A percentile compares a stretch with the other conserved stretches of the same genome.
phyloP scores from a whole-genome alignment of 179 eudicot genomes.

The Pouteria campechiana region DNA sequence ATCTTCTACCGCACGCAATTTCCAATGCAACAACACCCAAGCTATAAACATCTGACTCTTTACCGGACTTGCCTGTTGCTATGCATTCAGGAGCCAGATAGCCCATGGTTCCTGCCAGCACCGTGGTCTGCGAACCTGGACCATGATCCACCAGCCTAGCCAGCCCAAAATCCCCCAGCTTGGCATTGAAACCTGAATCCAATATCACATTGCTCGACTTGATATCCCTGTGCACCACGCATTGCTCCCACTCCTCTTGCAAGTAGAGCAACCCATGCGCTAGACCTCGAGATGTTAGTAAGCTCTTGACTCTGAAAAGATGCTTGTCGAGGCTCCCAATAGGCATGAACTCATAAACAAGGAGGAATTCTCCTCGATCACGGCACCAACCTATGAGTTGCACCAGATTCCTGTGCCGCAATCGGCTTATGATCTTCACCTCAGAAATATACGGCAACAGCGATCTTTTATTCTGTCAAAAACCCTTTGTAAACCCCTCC shows the following conservation, averaged over 20 bases:
- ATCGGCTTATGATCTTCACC: constrained; percentile 9
- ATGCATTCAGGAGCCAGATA: constrained; percentile 8
- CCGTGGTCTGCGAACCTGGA: constrained; percentile 5
- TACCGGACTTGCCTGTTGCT: constrained; percentile 6
- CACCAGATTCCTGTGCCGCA: constrained; percentile 13
- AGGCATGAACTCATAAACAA: constrained; percentile 14
- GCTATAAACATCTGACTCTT: constrained; percentile 9
- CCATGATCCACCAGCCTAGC: constrained; percentile 11
- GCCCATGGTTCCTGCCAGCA: constrained; percentile 9
- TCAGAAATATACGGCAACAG: constrained; percentile 11
- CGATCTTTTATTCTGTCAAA: not conserved
- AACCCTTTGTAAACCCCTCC: constrained; percentile 10
- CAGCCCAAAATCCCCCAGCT: constrained; percentile 13
- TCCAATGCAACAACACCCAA: constrained; percentile 12
- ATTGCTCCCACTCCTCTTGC: constrained; percentile 16
- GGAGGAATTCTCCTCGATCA: constrained; percentile 2
- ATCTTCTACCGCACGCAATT: constrained; percentile 8
- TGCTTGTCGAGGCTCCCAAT: constrained; percentile 11
- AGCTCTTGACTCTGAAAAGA: constrained; percentile 1
- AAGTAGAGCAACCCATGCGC: constrained; percentile 17
- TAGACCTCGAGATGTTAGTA: constrained; percentile 6
- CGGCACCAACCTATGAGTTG: constrained; percentile 17
- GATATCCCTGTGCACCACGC: constrained; percentile 17
- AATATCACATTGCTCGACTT: constrained; percentile 14
- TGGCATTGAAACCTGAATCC: constrained; percentile 7